Base-by-base conservation (phyloP, 202 grass and related monocot species). In the Brachypodium distachyon region DNA sequence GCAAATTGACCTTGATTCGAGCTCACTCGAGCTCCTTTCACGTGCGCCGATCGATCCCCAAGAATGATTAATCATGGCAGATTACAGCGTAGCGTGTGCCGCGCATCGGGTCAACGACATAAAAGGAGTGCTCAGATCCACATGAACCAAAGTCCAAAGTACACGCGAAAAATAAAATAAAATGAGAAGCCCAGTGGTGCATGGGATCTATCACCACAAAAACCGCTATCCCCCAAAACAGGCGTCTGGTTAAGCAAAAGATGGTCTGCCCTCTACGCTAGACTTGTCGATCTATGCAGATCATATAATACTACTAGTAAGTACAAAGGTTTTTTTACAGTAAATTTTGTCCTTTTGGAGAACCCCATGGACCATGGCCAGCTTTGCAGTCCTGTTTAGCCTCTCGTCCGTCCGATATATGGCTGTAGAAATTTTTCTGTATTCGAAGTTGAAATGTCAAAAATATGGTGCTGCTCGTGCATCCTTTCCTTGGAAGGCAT, bases 201-300 rank as follows among this genome's bases (percentile, higher is more conserved):
- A 28, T 77, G 50, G 64, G 64, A 59, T 59, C 55, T 12, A 85
- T 85, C 83, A 25, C 59, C 68, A n/a, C n/a, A n/a, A n/a, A 73
- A 55, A 57, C 51, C n/a, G n/a, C 59, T 48, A 23, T 23, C 57
- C 57, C 49, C 82, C 47, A 44, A 22, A 49, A 61, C 4, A 49
- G 3, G 50, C 53, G 32, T 36, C 53, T 47, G n/a, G n/a, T n/a
- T n/a, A n/a, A n/a, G n/a, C n/a, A n/a, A 41, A 50, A n/a, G 57
- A 16, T 7, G 18, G 44, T 41, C 38, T 69, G 33, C 26, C 7
- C 56, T 59, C 13, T 8, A 25, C 52, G n/a, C n/a, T n/a, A 28
- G 23, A 56, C 44, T 18, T 47, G 14, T 17, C 4, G 44, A 47
- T 47, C 6, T 4, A 5, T 16, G 16, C 44, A 17, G 1, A 12